Base-by-base conservation (phyloP, 768 basidiomycete species). In the Porpolomopsis calyptriformis region DNA sequence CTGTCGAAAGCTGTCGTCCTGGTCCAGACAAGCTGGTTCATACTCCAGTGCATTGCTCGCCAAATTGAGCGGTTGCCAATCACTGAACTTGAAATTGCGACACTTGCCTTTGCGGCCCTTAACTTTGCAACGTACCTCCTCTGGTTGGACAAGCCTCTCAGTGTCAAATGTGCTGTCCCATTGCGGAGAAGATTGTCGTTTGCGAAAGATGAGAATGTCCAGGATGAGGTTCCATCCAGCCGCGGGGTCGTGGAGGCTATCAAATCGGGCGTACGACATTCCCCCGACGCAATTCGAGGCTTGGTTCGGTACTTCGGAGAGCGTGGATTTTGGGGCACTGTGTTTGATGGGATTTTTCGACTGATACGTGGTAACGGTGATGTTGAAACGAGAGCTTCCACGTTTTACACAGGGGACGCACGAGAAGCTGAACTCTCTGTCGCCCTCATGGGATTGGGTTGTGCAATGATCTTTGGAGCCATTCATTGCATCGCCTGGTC, bases 81-180 rank as follows among this genome's bases (percentile, higher is more conserved):
- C 11, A 59, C 62, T 0, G 55, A 59, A 41, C 46, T 67, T 2
- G 65, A 67, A 48, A 29, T 66, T 8, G 55, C 53, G 12, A 64
- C 64, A 6, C 36, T 62, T 1, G 63, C 55, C 2, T 60, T 53
- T 43, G 54, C 57, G 1, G 24, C 53, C 8, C 47, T 65, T 26
- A 64, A 59, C 36, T 31, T 54, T 19, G 35, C 56, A 36, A 59
- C 52, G 31, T 65, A 67, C 41, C 42, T 49, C 29, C 51, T 61
- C 35, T 67, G 65, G 66, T 65, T 59, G 61, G 50, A 65, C 31
- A 68, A 68, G 44, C 66, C 66, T 12, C 50, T 57, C 11, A 54
- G 61, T 43, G 56, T 64, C 5, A 31, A 41, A 1, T 51, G 39
- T 22, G 40, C 57, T 1, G 44, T 63, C 19, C 40, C 18, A 16